phyloP scores from a whole-genome alignment of 75 land plant species.

The Cupressus sempervirens region DNA sequence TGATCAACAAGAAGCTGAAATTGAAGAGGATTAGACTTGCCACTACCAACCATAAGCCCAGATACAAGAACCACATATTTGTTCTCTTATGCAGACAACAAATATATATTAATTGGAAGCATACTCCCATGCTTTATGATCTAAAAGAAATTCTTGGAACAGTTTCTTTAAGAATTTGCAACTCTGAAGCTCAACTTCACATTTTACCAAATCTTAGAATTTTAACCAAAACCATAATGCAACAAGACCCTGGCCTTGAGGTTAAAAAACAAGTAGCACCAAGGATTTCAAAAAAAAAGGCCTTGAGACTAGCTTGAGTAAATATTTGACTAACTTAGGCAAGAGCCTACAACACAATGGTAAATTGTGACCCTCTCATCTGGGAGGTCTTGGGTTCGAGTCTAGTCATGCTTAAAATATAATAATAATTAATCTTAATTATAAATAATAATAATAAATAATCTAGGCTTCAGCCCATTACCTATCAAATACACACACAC shows the following conservation, averaged over 20 bases:
- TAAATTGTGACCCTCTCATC: too few relatives aligned
- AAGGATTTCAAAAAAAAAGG: background rate
- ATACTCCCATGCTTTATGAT: background rate
- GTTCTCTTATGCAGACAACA: conserved; percentile 61
- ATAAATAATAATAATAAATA: too few relatives aligned
- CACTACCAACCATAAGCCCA: conserved; percentile 75
- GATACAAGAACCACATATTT: conserved; percentile 90
- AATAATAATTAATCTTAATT: too few relatives aligned
- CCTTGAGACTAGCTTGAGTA: background rate
- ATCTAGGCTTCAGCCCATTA: too few relatives aligned
- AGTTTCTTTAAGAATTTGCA: background rate
- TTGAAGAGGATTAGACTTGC: conserved; percentile 67
- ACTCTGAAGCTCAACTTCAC: background rate
- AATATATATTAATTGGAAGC: background rate
- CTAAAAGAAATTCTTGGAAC: background rate
- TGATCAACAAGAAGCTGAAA: conserved; percentile 95
- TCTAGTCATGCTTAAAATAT: too few relatives aligned
- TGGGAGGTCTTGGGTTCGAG: too few relatives aligned
- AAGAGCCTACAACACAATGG: too few relatives aligned
- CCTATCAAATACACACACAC: too few relatives aligned
- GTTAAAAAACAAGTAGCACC: background rate
- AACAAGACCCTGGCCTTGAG: background rate
- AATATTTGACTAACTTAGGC: too few relatives aligned
- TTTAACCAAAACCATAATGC: background rate
- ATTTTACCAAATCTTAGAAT: background rate